Conservation (phyloP, 257 asterid species). For the Cruciata laevipes region DNA sequence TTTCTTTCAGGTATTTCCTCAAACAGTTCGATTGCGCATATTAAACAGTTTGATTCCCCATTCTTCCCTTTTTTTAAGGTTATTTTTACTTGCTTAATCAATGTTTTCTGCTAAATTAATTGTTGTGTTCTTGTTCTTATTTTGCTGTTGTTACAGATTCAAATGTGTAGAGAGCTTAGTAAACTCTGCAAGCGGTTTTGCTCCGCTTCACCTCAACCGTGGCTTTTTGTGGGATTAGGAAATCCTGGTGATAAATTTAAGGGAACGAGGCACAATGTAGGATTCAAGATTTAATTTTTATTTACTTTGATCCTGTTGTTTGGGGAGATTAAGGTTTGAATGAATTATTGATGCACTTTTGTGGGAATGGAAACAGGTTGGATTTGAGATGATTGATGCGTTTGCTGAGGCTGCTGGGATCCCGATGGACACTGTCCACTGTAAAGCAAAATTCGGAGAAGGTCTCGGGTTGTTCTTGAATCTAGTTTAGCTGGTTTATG, state of each 20-base stretch:
- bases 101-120: not conserved
- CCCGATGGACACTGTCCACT: conserved; percentile 61
- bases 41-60: no score
- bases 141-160: not conserved
- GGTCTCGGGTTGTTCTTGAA: conserved; percentile 27
- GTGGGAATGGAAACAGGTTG: conserved; percentile 26
- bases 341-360: not conserved
- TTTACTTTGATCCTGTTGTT: not conserved
- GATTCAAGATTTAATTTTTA: not conserved
- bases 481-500: not conserved
- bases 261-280: conserved; percentile 76
- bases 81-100: not conserved
- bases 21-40: no score
- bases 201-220: conserved; percentile 46
- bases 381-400: conserved; percentile 79
- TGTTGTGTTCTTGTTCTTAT: not conserved
- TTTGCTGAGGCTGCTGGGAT: conserved; percentile 61
- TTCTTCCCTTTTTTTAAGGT: no score
- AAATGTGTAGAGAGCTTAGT: conserved; percentile 31
- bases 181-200: conserved; percentile 35
- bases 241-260: conserved; percentile 78
- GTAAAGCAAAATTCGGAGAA: conserved; percentile 87
- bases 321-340: not conserved
- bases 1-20: no score
- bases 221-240: conserved; percentile 95